phyloP scores from a whole-genome alignment of 192 early-diverging fungal species.

The Entophlyctis helioformis region DNA sequence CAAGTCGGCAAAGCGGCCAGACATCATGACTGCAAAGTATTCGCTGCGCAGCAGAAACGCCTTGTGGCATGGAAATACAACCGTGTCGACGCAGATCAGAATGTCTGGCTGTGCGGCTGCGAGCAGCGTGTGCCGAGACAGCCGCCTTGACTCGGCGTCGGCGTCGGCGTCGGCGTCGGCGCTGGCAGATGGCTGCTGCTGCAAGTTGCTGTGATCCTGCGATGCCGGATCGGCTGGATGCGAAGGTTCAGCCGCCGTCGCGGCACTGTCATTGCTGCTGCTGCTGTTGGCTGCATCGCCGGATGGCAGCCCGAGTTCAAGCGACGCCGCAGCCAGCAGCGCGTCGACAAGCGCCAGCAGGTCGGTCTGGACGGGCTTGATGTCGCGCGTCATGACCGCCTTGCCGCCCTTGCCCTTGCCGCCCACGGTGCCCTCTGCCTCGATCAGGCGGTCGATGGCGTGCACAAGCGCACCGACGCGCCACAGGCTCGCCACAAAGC shows the following conservation, averaged over 20 bases:
- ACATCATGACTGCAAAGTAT: slow-evolving; percentile 30
- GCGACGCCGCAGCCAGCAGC: not conserved
- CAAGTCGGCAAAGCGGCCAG: slow-evolving; percentile 26
- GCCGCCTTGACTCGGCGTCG: no score
- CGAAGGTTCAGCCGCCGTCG: not conserved
- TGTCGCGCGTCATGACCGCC: slow-evolving; percentile 1
- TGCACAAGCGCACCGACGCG: slow-evolving; percentile 9
- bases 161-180: not conserved
- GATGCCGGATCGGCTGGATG: no score
- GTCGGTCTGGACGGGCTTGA: slow-evolving; percentile 13
- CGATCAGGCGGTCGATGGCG: not conserved
- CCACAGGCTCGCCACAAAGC: slow-evolving; percentile 17
- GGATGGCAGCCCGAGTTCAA: no score
- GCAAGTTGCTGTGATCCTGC: no score
- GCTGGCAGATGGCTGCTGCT: not conserved
- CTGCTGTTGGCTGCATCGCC: no score
- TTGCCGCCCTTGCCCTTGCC: slow-evolving; percentile 1
- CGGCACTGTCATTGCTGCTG: no score
- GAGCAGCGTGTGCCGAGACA: no score
- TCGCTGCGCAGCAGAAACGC: slow-evolving; percentile 23
- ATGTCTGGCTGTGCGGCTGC: slow-evolving; percentile 20
- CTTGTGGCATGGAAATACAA: slow-evolving; percentile 28
- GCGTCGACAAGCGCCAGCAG: slow-evolving; percentile 5
- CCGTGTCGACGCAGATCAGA: slow-evolving; percentile 13
- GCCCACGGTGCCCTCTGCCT: not conserved